phyloP scores from a whole-genome alignment of 2,329 filamentous ascomycete species.

The Didymella exigua region DNA sequence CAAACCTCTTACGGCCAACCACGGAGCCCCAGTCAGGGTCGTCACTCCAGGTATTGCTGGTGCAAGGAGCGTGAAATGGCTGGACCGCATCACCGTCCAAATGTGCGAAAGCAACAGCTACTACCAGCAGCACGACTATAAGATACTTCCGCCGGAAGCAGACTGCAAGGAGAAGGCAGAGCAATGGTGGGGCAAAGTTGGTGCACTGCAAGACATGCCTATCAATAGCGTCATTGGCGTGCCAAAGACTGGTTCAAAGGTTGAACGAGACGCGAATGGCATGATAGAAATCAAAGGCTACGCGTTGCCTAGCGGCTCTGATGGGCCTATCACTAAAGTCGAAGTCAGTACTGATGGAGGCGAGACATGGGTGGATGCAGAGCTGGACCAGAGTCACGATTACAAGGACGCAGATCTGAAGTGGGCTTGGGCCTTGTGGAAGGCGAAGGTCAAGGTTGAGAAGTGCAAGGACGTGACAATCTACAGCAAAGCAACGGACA shows the following conservation, averaged over 20 bases:
- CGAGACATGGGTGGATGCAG: conserved; percentile 57
- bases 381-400: conserved; percentile 39
- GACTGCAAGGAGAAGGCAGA: conserved; percentile 56
- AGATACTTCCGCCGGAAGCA: conserved; percentile 61
- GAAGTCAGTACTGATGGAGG: conserved; percentile 60
- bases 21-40: conserved; percentile 60
- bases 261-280: conserved; percentile 49
- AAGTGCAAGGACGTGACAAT: conserved; percentile 53
- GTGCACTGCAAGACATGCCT: conserved; percentile 61
- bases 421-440: conserved; percentile 66
- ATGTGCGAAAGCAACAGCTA: conserved; percentile 58
- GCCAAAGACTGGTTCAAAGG: conserved; percentile 53
- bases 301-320: conserved; percentile 59
- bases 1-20: conserved; percentile 53
- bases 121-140: conserved; percentile 66
- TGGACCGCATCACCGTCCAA: conserved; percentile 60
- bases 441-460: conserved; percentile 50
- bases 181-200: conserved; percentile 58
- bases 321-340: conserved; percentile 60
- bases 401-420: conserved; percentile 45
- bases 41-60: conserved; percentile 61
- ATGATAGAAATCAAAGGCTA: conserved; percentile 60
- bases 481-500: conserved; percentile 62
- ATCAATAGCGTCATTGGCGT: conserved; percentile 61
- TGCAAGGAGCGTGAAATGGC: conserved; percentile 62